Evolutionary conservation across 1,284 basidiomycete species (phyloP), one percentile per base, ranked within the genome.

Genomic region (Bondarzewia mesenterica): DNA sequence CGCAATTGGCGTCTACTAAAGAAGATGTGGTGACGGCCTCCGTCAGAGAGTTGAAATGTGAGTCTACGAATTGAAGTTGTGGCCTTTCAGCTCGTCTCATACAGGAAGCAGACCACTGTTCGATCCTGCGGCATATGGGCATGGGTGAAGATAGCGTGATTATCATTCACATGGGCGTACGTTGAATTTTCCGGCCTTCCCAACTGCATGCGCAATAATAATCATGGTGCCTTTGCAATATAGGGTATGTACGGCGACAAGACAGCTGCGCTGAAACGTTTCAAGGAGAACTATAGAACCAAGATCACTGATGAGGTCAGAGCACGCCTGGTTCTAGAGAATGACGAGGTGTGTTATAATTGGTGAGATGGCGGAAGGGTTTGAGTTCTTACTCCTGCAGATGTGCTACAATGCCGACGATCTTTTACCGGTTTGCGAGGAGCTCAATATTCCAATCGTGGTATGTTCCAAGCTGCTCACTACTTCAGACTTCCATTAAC

Each of bases 351-450:
- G 42, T 42, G 59, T 51, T 7, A 10, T 7, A 16, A 5, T 25
- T 44, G 6, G 36, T 15, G n/a, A 21, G n/a, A n/a, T n/a, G n/a
- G n/a, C n/a, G 12, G 21, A 36, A 7, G 7, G 22, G 10, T 36
- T 46, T 50, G 36, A n/a, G 40, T 29, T 50, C 29, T 15, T 40
- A 7, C 36, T 4, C 27, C 8, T 26, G 16, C 23, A 90, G 87
- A 76, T 94, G 55, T 92, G 89, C 58, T 95, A 93, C 66, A 89
- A 78, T 44, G 85, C 87, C 1, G 89, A 91, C 53, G 92, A 95
- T 52, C 71, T 95, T 5, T 71, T 94, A 7, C 85, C 88, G 0
- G 58, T 93, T 1, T 93, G 89, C 62, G 81, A 89, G 54, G 85
- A 91, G 60, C 76, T 95, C 5, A 69, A 81, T 40, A 78, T 94